Evolutionary conservation across 2,329 filamentous ascomycete species (phyloP), one percentile per base, ranked within the genome.

Genomic region (Paecilomyces sp.): DNA sequence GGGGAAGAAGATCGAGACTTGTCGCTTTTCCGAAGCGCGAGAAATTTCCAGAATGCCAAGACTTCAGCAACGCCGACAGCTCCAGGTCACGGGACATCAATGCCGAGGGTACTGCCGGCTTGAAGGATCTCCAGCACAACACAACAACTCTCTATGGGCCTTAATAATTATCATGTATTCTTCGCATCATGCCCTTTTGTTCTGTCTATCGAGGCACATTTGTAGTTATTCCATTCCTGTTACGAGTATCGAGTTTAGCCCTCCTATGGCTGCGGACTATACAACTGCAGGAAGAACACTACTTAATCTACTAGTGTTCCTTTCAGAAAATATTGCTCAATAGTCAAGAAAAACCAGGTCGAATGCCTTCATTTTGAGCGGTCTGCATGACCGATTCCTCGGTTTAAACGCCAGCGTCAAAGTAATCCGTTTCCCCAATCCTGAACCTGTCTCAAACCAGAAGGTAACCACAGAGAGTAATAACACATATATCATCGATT

Each of bases 11-110:
- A 71, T 68, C 68, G 67, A 67, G 67, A 66, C 63, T 70, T 63
- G 62, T 53, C 51, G 22, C 24, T 53, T 53, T 25, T 53, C 28
- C 53, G 55, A 57, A 57, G 62, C 63, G 65, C 67, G 73, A 75
- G 73, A 75, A 75, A 75, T 75, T 75, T 75, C 73, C 73, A 75
- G 73, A 75, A 75, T 75, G 73, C 73, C 73, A 75, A 75, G 73
- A 73, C 73, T 65, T 63, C 58, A 60, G 31, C 58, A 41, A 22
- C 31, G n/a, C 34, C 67, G 65, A 64, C 69, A 28, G 51, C 51
- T 53, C 9, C 24, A 4, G 59, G 59, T 57, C 57, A 52, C 57
- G 55, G 61, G 50, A 61, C n/a, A 30, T 31, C 25, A 56, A 61
- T 58, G 67, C 73, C 73, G 72, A 74, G 70, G 70, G 64, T 66